Base-by-base conservation (phyloP, 2,329 filamentous ascomycete genomes). In the Stachybotrys echinatus region DNA sequence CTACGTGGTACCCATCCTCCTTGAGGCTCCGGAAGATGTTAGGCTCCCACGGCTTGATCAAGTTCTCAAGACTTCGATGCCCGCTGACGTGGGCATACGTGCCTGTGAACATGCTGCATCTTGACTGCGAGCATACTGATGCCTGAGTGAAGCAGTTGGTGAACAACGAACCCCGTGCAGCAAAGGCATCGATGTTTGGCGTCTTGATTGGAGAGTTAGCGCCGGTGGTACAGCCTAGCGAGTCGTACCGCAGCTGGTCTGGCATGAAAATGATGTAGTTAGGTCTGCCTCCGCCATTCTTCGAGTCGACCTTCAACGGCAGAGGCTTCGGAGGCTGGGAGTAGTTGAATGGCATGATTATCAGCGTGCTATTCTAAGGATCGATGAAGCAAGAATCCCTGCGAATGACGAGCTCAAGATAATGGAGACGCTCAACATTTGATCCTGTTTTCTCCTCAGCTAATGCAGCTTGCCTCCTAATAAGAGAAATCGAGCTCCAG, bases 11-110 rank as follows among this genome's bases (percentile, higher is more conserved):
- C 0, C 73, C 74, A 0, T 57, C 55, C 39, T 75, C 72, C 46
- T 72, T 73, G 12, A 75, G 51, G 3, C 60, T 66, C 7, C 71
- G 66, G 51, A 76, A 74, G 2, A 76, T 47, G 45, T 76, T 76
- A 2, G 70, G 71, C 52, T 76, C 73, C 71, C 71, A 73, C 1
- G 73, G 72, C 52, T 76, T 76, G 54, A 76, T 68, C 8, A 76
- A 63, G 37, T 74, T 74, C 18, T 76, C 63, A 5, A 76, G 66
- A 21, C 63, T 71, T 22, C 74, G 67, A 54, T 76, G 72, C 1
- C 74, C 73, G 20, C 59, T 66, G 14, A 75, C 71, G 47, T 76
- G 73, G 0, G 72, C 71, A 45, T 76, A 75, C 8, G 62, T 65
- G 12, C 72, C 73, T 0, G 72, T 76, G 50, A 75, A 76, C 65